phyloP scores from a whole-genome alignment of 345 rosid species.

The Turritis glabra region DNA sequence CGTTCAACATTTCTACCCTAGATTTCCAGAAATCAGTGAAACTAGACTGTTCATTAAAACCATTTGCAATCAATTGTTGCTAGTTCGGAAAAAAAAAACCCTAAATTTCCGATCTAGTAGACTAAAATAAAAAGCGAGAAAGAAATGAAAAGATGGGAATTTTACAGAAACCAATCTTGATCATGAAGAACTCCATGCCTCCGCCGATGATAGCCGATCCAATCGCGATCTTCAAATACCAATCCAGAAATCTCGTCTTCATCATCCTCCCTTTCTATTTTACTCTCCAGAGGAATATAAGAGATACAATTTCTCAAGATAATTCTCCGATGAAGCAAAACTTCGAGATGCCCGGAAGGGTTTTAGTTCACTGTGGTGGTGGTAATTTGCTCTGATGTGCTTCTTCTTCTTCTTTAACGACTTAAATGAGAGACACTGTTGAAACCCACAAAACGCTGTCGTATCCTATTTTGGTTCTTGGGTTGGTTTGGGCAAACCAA shows the following conservation, averaged over 20 bases:
- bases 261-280: conserved; percentile 18
- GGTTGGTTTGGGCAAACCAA: not conserved
- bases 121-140: not conserved
- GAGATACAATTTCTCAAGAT: not conserved
- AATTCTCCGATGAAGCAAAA: not conserved
- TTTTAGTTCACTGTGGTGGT: not conserved
- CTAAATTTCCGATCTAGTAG: not conserved
- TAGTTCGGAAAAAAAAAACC: not conserved
- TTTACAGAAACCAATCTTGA: conserved; percentile 89
- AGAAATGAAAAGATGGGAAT: conserved; percentile 42
- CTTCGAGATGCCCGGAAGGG: not conserved
- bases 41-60: not conserved
- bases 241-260: conserved; percentile 64
- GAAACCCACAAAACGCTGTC: not conserved
- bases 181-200: conserved; percentile 94
- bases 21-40: not conserved
- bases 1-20: not conserved
- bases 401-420: not conserved
- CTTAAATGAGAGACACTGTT: not conserved
- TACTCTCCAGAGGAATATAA: not conserved
- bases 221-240: conserved; percentile 80
- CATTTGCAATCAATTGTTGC: not conserved
- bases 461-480: not conserved
- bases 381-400: not conserved
- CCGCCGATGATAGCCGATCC: conserved; percentile 77